Evolutionary conservation across 495 filamentous ascomycete species (phyloP).

Genomic region (Bathelium albidoporum): DNA sequence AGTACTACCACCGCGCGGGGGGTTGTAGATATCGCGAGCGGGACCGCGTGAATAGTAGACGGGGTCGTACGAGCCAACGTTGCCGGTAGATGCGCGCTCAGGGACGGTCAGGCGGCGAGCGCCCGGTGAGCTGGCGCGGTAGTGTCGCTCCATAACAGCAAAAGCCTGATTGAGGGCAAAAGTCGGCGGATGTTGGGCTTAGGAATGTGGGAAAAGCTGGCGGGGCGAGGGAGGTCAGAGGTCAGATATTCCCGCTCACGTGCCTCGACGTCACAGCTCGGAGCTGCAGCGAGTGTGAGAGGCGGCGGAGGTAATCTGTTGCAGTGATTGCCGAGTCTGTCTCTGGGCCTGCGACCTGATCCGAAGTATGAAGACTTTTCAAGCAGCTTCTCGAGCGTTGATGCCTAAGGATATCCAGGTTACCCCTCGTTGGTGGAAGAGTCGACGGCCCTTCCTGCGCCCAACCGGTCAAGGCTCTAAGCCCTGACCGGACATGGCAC

Average conservation of each 20-base stretch:
- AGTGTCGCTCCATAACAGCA: background rate
- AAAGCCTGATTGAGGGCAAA: background rate
- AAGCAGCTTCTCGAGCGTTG: background rate
- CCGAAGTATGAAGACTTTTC: background rate
- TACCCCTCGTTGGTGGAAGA: background rate
- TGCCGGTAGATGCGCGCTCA: conserved; percentile 7
- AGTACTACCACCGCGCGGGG: background rate
- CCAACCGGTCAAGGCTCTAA: background rate
- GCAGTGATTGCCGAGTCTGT: background rate
- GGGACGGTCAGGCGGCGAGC: background rate
- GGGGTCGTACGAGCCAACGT: background rate
- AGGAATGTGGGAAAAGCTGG: conserved; percentile 2
- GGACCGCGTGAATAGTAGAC: background rate
- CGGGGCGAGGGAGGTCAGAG: background rate
- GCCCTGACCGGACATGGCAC: background rate
- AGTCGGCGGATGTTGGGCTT: background rate
- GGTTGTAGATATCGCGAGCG: background rate
- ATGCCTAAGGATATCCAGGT: background rate
- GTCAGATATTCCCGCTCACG: background rate
- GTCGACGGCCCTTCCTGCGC: background rate
- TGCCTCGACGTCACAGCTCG: conserved; percentile 1
- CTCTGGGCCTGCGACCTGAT: background rate
- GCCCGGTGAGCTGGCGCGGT: background rate
- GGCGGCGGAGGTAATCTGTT: background rate
- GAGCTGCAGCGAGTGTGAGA: background rate